Evolutionary conservation across 2,329 filamentous ascomycete genomes (phyloP), one percentile per base, ranked within the genome.

Genomic region (Beauveria medogensis): DNA sequence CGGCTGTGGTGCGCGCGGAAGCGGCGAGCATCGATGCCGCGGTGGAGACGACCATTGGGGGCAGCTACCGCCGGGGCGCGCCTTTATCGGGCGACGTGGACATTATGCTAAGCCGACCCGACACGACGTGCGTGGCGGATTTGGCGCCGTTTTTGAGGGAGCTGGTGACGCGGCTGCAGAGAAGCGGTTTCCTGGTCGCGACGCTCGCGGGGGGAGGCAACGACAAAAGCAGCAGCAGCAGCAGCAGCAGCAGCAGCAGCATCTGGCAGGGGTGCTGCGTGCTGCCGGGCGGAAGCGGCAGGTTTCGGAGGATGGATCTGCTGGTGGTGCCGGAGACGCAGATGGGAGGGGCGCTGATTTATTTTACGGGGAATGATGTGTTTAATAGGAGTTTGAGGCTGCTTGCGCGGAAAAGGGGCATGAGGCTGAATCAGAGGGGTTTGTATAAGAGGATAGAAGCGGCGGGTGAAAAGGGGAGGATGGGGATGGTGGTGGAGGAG

Each of bases 341-440:
- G 72, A 80, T 91, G 55, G 93, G 93, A 1, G 92, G 90, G 0
- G 92, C 92, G 0, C 71, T 97, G 63, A 82, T 97, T n/a, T 97
- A 97, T 70, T 97, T 97, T 69, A 97, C 93, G 0, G 93, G 93
- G 1, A 94, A 97, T 66, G 92, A 96, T 70, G 88, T 96, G 40
- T 97, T 97, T 76, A 97, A 97, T 72, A 80, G 92, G 18, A 95
- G 90, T 69, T 83, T 97, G 71, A 78, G 93, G 64, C 74, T 95
- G 18, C 72, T 97, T 64, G 91, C 92, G 16, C 84, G 85, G 44
- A 91, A 85, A 73, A 94, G 90, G 74, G 84, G 85, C 0, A 92
- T 95, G 90, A 77, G 89, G 55, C 71, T 97, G 59, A 97, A 96
- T 67, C 92, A 97, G 73, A 79, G 82, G 34, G 93, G 92, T 0